Evolutionary conservation across 108 stramenopile genomes (phyloP).

Genomic region (Nitzschia putrida): DNA sequence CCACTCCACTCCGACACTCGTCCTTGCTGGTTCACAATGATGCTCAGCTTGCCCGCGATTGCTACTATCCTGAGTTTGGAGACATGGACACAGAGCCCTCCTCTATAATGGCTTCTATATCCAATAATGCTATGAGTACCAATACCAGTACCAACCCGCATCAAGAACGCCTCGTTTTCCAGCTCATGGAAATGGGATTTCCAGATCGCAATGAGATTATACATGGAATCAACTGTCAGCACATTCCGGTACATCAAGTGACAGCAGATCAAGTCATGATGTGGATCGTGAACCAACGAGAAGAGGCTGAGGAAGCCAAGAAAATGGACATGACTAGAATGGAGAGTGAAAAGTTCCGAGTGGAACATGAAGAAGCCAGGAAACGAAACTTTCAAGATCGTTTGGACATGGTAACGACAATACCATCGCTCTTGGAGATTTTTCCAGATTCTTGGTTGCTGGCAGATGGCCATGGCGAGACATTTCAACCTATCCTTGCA

Average conservation of each 20-base stretch:
- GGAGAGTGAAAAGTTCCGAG: constrained; percentile 44
- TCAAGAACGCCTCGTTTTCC: too few relatives aligned
- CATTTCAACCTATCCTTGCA: neutral
- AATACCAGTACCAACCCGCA: too few relatives aligned
- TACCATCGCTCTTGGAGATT: constrained; percentile 10
- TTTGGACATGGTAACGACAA: neutral
- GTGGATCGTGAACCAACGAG: constrained; percentile 64
- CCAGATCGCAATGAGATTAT: constrained; percentile 17
- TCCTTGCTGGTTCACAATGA: too few relatives aligned
- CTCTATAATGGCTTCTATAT: too few relatives aligned
- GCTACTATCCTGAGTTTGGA: too few relatives aligned
- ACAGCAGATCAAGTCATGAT: constrained; percentile 58
- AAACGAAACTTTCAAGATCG: neutral
- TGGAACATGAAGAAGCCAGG: constrained; percentile 28
- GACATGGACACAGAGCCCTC: too few relatives aligned
- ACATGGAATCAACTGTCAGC: constrained; percentile 13
- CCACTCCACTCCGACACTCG: too few relatives aligned
- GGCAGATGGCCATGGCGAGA: neutral
- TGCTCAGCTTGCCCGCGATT: too few relatives aligned
- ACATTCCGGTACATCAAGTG: neutral
- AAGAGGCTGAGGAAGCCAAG: constrained; percentile 58
- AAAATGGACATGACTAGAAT: constrained; percentile 60
- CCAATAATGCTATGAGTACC: too few relatives aligned
- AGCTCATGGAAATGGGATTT: constrained; percentile 34
- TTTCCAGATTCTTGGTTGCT: constrained; percentile 23